Percentiles rank a stretch among this genome's conserved stretches.
These are phyloP conservation scores for Barnettozyma populi DNA, from an alignment of 805 yeast genomes.

Conservation along the genomic window DNA sequence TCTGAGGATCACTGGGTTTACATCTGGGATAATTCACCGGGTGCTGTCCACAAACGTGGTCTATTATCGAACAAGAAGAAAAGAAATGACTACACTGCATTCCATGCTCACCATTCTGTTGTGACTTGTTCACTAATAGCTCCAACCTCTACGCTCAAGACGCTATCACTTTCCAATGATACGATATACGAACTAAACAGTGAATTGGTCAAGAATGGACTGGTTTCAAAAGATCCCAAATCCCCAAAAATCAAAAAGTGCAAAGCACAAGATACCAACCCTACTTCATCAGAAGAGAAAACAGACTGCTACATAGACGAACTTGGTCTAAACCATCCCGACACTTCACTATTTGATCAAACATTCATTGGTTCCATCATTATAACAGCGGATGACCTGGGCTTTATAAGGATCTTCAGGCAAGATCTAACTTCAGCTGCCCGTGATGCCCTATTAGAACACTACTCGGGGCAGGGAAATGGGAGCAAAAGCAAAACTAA, in stretches of 20 bases:
- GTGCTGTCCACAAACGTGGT: slow-evolving; percentile 12
- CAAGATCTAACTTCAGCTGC: slow-evolving; percentile 62
- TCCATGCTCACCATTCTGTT: slow-evolving; percentile 70
- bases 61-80: slow-evolving; percentile 30
- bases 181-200: slow-evolving; percentile 60
- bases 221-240: neutral
- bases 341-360: slow-evolving; percentile 21
- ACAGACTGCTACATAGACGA: neutral
- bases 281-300: slow-evolving; percentile 6
- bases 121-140: slow-evolving; percentile 79
- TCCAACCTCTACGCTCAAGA: slow-evolving; percentile 59
- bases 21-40: slow-evolving; percentile 56
- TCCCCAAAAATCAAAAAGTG: neutral
- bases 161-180: slow-evolving; percentile 71
- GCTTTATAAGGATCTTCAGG: slow-evolving; percentile 70
- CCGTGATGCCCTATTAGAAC: slow-evolving; percentile 31
- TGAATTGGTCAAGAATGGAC: slow-evolving; percentile 20
- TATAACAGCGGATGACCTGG: slow-evolving; percentile 71
- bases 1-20: slow-evolving; percentile 88
- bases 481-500: neutral
- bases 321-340: neutral
- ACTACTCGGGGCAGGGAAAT: slow-evolving; percentile 6
- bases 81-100: slow-evolving; percentile 58
- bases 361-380: slow-evolving; percentile 44
- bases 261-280: slow-evolving; percentile 5